A percentile compares a stretch with the other conserved stretches of the same genome.
phyloP scores from a whole-genome alignment of 106 monocot genomes.

The Allium fistulosum region DNA sequence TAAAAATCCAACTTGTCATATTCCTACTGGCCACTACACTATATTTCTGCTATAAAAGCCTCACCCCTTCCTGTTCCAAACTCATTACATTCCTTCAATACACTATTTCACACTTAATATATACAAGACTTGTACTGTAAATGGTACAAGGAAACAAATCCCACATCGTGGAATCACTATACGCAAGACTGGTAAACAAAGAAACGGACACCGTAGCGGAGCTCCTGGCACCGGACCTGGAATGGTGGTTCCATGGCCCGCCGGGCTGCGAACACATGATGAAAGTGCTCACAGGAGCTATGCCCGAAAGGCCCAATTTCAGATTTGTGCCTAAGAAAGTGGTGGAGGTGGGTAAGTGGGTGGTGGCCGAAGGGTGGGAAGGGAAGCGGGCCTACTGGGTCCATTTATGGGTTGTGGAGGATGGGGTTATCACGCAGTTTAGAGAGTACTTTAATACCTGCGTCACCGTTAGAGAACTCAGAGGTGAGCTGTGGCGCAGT shows the following conservation, averaged over 20 bases:
- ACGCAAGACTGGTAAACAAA: conserved; percentile 18
- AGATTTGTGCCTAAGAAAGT: conserved; percentile 25
- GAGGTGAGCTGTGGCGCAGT: not conserved
- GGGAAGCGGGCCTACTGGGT: conserved; percentile 37
- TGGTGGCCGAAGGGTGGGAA: conserved; percentile 51
- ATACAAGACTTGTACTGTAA: too few relatives aligned
- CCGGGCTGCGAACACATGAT: conserved; percentile 41
- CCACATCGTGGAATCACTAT: conserved; percentile 22
- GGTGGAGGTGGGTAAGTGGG: conserved; percentile 25
- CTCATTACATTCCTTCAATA: too few relatives aligned
- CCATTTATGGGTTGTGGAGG: conserved; percentile 36
- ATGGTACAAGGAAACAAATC: too few relatives aligned
- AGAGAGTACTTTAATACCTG: conserved; percentile 47
- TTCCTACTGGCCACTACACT: too few relatives aligned
- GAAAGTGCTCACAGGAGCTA: conserved; percentile 23
- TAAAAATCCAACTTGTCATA: too few relatives aligned
- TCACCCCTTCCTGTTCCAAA: too few relatives aligned
- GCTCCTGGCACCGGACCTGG: conserved; percentile 29
- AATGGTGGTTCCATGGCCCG: conserved; percentile 57
- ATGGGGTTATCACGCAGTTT: conserved; percentile 29
- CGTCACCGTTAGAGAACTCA: conserved; percentile 26
- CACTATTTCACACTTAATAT: too few relatives aligned
- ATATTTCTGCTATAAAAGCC: too few relatives aligned
- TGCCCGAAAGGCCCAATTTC: conserved; percentile 7
- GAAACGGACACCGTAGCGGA: conserved; percentile 14